Percentiles rank a stretch among this genome's conserved stretches.
These are phyloP conservation scores for Podila verticillata DNA, from an alignment of 192 early-diverging fungal genomes.

Conservation along the genomic window DNA sequence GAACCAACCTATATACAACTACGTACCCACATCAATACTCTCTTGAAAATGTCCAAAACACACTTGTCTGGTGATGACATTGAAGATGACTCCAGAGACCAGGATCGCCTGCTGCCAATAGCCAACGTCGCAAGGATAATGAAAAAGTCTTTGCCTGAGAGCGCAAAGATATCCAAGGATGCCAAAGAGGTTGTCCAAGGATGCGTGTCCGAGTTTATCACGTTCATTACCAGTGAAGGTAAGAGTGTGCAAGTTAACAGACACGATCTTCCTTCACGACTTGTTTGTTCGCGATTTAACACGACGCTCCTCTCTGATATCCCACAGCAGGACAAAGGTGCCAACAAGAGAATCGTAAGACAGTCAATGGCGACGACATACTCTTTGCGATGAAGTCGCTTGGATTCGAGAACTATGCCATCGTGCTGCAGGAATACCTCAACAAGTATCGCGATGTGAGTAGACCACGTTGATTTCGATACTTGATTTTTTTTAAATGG, in stretches of 20 bases:
- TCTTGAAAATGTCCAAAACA: slow-evolving; percentile 24
- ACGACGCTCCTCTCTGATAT: neutral
- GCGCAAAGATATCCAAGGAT: slow-evolving; percentile 95
- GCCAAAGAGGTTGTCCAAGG: slow-evolving; percentile 94
- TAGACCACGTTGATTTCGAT: neutral
- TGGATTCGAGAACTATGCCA: slow-evolving; percentile 93
- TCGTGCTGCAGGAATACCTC: slow-evolving; percentile 85
- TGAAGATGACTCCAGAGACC: slow-evolving; percentile 78
- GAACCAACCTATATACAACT: neutral
- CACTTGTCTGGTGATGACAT: slow-evolving; percentile 59
- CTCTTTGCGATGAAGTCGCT: slow-evolving; percentile 94
- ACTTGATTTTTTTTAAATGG: neutral
- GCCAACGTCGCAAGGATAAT: slow-evolving; percentile 95
- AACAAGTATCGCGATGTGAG: slow-evolving; percentile 85
- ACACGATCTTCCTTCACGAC: neutral
- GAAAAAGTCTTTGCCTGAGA: slow-evolving; percentile 93
- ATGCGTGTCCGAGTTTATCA: slow-evolving; percentile 96
- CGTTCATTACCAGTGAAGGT: slow-evolving; percentile 93
- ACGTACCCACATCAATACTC: neutral
- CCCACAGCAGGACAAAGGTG: slow-evolving; percentile 86
- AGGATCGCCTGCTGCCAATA: slow-evolving; percentile 93
- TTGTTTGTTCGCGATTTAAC: slow-evolving; percentile 4
- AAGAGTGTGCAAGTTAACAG: no score
- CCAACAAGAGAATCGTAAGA: slow-evolving; percentile 91
- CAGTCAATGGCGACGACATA: slow-evolving; percentile 95